These are phyloP conservation scores for Penicillium brasilianum DNA, from an alignment of 2,329 filamentous ascomycete genomes.

Conservation along the genomic window DNA sequence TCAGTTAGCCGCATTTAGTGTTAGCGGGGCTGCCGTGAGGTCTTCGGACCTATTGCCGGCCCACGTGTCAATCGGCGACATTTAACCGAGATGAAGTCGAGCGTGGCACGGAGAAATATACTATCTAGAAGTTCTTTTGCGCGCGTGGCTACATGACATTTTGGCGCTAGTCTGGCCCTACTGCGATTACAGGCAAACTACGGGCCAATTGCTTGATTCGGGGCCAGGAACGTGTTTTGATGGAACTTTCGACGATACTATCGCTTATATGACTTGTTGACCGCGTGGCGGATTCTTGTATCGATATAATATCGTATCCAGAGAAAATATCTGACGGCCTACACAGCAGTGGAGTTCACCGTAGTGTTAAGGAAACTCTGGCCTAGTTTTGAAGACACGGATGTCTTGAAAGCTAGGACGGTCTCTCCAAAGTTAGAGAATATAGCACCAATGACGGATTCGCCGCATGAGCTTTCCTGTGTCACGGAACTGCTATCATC, in stretches of 20 bases:
- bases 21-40: conserved; percentile 3
- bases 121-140: conserved; percentile 3
- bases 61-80: conserved; percentile 17
- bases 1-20: conserved; percentile 16
- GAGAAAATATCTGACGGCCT: neutral
- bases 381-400: conserved; percentile 21
- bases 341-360: conserved; percentile 15
- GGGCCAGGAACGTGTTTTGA: conserved; percentile 8
- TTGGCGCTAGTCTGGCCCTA: neutral
- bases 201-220: conserved; percentile 11
- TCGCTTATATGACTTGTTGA: neutral
- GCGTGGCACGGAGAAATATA: neutral
- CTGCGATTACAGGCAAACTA: neutral
- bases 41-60: conserved; percentile 16
- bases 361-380: conserved; percentile 19
- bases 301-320: neutral
- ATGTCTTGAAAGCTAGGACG: conserved; percentile 18
- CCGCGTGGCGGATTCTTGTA: neutral
- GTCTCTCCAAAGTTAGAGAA: conserved; percentile 24
- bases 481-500: neutral
- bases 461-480: conserved; percentile 19
- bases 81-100: conserved; percentile 21
- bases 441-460: conserved; percentile 23
- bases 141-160: neutral
- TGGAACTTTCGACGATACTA: neutral